These are phyloP conservation scores for Laguncularia racemosa DNA, from an alignment of 345 rosid genomes.

Conservation along the genomic window DNA sequence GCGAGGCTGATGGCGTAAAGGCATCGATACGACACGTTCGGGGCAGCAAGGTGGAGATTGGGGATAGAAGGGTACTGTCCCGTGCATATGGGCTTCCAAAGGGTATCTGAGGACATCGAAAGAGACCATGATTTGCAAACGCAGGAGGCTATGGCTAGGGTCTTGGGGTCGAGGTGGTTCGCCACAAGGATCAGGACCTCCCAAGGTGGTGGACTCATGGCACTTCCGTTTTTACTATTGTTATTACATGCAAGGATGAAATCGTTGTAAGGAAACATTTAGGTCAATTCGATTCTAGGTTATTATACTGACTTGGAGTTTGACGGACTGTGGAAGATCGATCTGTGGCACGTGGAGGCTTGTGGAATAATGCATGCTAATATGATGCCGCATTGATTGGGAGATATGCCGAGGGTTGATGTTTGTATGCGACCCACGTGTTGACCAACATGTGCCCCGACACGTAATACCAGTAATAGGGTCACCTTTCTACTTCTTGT, in stretches of 20 bases:
- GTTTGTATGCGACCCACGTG: too few relatives aligned
- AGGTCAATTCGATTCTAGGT: too few relatives aligned
- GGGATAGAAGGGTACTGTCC: slow-evolving; percentile 29
- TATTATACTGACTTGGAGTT: too few relatives aligned
- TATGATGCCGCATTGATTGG: not conserved
- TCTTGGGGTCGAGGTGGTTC: slow-evolving; percentile 32
- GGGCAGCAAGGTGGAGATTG: slow-evolving; percentile 20
- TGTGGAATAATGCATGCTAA: slow-evolving; percentile 3
- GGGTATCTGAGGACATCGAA: slow-evolving; percentile 34
- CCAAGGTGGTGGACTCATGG: slow-evolving; percentile 20
- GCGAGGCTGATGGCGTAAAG: slow-evolving; percentile 22
- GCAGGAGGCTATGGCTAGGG: slow-evolving; percentile 38
- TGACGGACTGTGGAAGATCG: not conserved
- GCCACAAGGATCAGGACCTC: slow-evolving; percentile 29
- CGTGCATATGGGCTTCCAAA: slow-evolving; percentile 31
- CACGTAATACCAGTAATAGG: too few relatives aligned
- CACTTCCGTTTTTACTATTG: not conserved
- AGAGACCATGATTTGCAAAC: slow-evolving; percentile 32
- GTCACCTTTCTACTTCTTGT: too few relatives aligned
- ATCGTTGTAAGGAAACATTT: too few relatives aligned
- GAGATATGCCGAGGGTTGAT: too few relatives aligned
- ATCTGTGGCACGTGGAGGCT: slow-evolving; percentile 13
- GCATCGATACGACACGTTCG: slow-evolving; percentile 22
- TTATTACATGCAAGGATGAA: too few relatives aligned
- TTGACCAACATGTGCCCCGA: too few relatives aligned